Evolutionary conservation across 2,329 filamentous ascomycete genomes (phyloP).

Genomic region (Corinectria fuckeliana): DNA sequence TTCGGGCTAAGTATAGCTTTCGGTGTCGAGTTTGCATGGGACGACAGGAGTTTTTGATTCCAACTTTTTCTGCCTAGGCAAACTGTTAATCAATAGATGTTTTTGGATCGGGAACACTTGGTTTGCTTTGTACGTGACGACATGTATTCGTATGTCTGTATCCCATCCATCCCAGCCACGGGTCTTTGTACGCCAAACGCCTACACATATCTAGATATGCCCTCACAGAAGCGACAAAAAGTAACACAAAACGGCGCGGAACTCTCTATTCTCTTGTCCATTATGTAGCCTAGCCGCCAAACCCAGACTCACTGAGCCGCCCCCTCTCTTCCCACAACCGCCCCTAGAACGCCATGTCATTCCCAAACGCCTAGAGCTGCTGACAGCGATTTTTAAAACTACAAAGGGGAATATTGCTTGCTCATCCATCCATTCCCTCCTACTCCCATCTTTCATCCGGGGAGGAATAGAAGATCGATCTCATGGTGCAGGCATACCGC

Average conservation of each 20-base stretch:
- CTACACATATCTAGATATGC: background rate
- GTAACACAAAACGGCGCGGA: background rate
- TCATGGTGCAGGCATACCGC: slow-evolving; percentile 34
- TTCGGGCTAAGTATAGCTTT: slow-evolving; percentile 4
- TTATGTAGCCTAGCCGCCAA: background rate
- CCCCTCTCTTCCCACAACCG: slow-evolving; percentile 3
- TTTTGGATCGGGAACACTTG: background rate
- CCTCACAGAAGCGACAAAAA: background rate
- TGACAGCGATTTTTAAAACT: background rate
- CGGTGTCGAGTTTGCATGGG: slow-evolving; percentile 31
- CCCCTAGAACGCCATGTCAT: slow-evolving; percentile 22
- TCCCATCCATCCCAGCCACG: no score
- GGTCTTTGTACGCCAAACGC: background rate
- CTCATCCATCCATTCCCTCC: background rate
- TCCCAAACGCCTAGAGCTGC: slow-evolving; percentile 26
- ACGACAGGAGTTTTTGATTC: slow-evolving; percentile 31
- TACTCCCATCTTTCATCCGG: background rate
- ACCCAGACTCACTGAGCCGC: background rate
- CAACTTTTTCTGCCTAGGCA: slow-evolving; percentile 19
- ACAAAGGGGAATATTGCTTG: background rate
- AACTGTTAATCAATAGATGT: slow-evolving; percentile 17
- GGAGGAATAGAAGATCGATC: no score
- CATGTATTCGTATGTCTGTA: background rate
- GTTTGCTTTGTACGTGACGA: background rate
- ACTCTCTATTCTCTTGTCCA: background rate